Percentiles rank a stretch among this genome's conserved stretches.
Conservation (phyloP, 1,284 basidiomycete species). For the Tremellales sp. region DNA sequence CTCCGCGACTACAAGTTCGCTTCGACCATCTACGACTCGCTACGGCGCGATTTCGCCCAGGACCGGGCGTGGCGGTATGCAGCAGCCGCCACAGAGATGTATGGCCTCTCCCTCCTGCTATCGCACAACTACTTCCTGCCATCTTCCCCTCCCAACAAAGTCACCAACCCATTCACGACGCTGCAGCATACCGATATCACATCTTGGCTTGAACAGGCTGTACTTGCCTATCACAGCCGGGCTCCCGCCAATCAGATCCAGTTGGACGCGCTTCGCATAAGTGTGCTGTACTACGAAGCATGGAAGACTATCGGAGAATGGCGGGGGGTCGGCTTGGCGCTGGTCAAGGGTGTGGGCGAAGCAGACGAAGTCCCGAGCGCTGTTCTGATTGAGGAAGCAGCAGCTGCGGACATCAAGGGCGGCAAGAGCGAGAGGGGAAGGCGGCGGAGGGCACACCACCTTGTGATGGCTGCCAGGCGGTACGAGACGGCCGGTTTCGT, state of each 20-base stretch:
- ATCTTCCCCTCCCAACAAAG: constrained; percentile 28
- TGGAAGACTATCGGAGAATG: constrained; percentile 47
- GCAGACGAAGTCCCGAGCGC: constrained; percentile 53
- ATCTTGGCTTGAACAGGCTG: constrained; percentile 47
- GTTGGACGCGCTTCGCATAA: constrained; percentile 47
- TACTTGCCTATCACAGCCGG: constrained; percentile 31
- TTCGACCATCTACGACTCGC: constrained; percentile 73
- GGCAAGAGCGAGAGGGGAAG: constrained; percentile 26
- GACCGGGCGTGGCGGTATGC: constrained; percentile 48
- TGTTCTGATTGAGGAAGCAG: constrained; percentile 55
- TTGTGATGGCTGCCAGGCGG: constrained; percentile 52
- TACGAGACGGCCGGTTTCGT: constrained; percentile 55
- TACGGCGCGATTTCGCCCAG: constrained; percentile 63
- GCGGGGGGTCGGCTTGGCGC: constrained; percentile 34
- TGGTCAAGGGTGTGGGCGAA: constrained; percentile 46
- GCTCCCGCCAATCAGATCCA: constrained; percentile 34
- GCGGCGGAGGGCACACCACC: constrained; percentile 50
- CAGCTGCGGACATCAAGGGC: constrained; percentile 46
- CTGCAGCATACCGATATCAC: constrained; percentile 45
- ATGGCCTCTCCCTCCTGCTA: constrained; percentile 43
- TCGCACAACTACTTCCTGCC: constrained; percentile 40
- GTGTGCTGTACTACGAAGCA: constrained; percentile 48
- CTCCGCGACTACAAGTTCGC: constrained; percentile 87
- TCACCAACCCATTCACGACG: constrained; percentile 29
- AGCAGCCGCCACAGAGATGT: constrained; percentile 50